Base-by-base conservation (phyloP, 2,329 filamentous ascomycete genomes). In the Fusarium concolor region DNA sequence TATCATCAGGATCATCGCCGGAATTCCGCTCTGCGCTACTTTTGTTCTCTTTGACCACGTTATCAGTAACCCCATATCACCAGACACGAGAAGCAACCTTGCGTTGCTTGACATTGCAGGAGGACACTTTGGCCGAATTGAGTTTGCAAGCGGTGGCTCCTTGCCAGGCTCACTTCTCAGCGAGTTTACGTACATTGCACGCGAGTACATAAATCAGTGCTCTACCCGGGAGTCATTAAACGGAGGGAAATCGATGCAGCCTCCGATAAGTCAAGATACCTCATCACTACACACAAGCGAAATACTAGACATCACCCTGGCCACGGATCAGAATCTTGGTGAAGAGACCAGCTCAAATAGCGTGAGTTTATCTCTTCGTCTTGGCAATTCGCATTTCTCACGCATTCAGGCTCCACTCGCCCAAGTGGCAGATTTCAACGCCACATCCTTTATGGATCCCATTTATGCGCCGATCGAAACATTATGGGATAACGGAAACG, bases 1-100 rank as follows among this genome's bases (percentile, higher is more conserved):
- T 4, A 8, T 17, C 1, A 15, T 2, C n/a, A 72, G 70, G 70
- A 60, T 72, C 6, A 29, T 72, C 3, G 70, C 65, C 11, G 70
- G 57, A 0, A 71, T 72, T 3, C 70, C 70, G 2, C 31, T 72
- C 5, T 61, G 63, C 6, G 70, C 70, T 6, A 53, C 71, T 1
- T 72, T 72, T 12, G 59, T 72, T 17, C 49, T 72, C 6, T 72
- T 72, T 5, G 70, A 72, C 10, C 65, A 71, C 10, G 62, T 72
- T 2, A 67, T 72, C 20, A 69, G 62, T 15, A 53, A 70, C 2
- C 70, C 70, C 0, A 55, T 46, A 14, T 64, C 65, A 5, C 47
- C 54, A 0, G 65, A 72, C 18, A 61, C 60, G 3, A 54, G 60
- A 37, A 67, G 53, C 8, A 69, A 67, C 12, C 65, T 72, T 6